Percentiles rank a stretch among this genome's conserved stretches.
Conservation (phyloP, 768 basidiomycete species). For the Ramaria rubella region DNA sequence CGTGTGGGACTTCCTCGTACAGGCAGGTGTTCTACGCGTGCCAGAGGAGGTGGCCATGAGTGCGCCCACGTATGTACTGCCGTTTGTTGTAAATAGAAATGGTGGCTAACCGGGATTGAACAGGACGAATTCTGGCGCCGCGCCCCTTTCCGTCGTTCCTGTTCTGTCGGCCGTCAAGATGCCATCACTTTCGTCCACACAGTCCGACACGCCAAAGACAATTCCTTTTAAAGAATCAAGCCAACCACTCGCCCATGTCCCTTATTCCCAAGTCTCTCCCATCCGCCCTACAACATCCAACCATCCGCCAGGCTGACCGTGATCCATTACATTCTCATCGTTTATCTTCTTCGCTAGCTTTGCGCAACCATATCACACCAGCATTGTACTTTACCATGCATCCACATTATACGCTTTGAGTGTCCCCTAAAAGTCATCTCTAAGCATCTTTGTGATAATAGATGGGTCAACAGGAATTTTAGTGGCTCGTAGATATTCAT, state of each 20-base stretch:
- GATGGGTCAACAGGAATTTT: constrained; percentile 36
- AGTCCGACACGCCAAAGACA: background rate
- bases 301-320: background rate
- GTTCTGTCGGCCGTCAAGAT: background rate
- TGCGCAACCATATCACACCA: background rate
- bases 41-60: constrained; percentile 4
- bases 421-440: background rate
- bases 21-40: constrained; percentile 47
- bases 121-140: background rate
- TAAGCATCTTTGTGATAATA: constrained; percentile 29
- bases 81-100: background rate
- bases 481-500: constrained; percentile 39
- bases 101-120: background rate
- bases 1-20: constrained; percentile 90
- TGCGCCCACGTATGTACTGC: background rate
- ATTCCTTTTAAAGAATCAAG: background rate
- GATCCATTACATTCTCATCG: background rate
- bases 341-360: background rate
- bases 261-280: background rate
- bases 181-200: background rate
- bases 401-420: background rate
- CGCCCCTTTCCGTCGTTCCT: background rate
- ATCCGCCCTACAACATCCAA: background rate
- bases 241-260: background rate
- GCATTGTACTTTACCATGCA: constrained; percentile 6